A percentile compares a stretch with the other conserved stretches of the same genome.
Conservation (phyloP, 2,329 filamentous ascomycete genomes). For the Pyrenophora tritici-repentis region DNA sequence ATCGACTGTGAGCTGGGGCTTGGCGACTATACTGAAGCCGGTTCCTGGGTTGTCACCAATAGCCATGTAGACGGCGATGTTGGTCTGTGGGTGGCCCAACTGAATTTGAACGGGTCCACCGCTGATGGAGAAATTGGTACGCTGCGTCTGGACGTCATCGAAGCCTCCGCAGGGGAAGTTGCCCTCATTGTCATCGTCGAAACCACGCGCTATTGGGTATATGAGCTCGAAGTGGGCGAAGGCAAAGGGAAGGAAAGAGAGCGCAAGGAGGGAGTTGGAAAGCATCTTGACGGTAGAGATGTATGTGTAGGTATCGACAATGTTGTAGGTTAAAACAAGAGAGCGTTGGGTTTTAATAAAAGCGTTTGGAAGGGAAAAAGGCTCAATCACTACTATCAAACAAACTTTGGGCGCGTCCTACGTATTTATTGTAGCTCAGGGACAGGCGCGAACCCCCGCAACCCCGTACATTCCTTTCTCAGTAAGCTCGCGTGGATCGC, state of each 20-base stretch:
- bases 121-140: slow-evolving; percentile 56
- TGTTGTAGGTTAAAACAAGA: not conserved
- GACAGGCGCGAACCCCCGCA: slow-evolving; percentile 17
- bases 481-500: slow-evolving; percentile 26
- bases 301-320: slow-evolving; percentile 1
- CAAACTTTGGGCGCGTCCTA: slow-evolving; percentile 18
- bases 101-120: slow-evolving; percentile 59
- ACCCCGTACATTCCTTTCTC: slow-evolving; percentile 34
- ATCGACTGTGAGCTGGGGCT: slow-evolving; percentile 64
- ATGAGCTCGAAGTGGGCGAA: slow-evolving; percentile 62
- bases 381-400: slow-evolving; percentile 1
- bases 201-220: slow-evolving; percentile 58
- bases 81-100: slow-evolving; percentile 58
- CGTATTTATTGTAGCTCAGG: slow-evolving; percentile 36
- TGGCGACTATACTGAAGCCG: slow-evolving; percentile 72
- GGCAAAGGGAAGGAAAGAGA: slow-evolving; percentile 52
- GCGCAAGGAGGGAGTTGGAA: slow-evolving; percentile 42
- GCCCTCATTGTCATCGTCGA: slow-evolving; percentile 53
- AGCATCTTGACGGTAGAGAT: slow-evolving; percentile 34
- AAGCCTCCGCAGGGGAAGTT: slow-evolving; percentile 59
- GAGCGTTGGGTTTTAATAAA: not conserved
- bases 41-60: slow-evolving; percentile 58
- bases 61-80: slow-evolving; percentile 59
- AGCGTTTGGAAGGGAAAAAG: slow-evolving; percentile 4
- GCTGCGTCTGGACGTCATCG: slow-evolving; percentile 49